Evolutionary conservation across 2,329 filamentous ascomycete species (phyloP), one percentile per base, ranked within the genome.

Genomic region (Cytospora paraplurivora): DNA sequence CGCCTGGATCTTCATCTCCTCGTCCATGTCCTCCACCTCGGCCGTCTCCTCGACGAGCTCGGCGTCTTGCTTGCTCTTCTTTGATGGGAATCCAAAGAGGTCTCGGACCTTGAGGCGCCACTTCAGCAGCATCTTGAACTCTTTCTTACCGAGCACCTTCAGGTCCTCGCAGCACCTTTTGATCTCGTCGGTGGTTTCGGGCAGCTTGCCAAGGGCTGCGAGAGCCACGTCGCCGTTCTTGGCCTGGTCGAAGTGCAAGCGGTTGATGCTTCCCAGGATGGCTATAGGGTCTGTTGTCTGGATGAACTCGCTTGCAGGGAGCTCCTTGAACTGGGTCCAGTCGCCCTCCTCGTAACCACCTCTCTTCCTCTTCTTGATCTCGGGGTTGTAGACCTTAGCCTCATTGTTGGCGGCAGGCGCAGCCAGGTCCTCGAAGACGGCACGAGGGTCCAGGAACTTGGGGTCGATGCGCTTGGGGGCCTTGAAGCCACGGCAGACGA

Each of bases 271-370:
- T 58, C 93, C 96, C 1, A 99, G 84, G 71, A 99, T 93, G 3
- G 91, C 90, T 66, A 99, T 97, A 0, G 95, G 95, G 72, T 99
- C 95, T 0, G 85, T 87, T 0, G 93, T 96, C 72, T 98, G 90
- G 67, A 99, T 93, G 73, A 98, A 99, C 62, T 97, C 92, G 74
- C 89, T 95, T 0, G 93, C 94, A 0, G 92, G 81, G 2, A 91
- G 85, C 72, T 97, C 92, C 74, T 97, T 96, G 81, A 90, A 96
- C 71, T 97, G 92, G 5, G 88, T 94, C 76, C 89, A 97, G 69
- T 99, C 93, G 41, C 92, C 94, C 76, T 99, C 95, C 69, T 98
- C 94, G 69, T 99, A 99, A 82, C 95, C 95, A 52, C 96, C 94
- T 81, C 95, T 85, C 85, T 97, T 98, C 64, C 95, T 83, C 86